Evolutionary conservation across 805 yeast genomes (phyloP).

Genomic region (Blastobotrys terrestris): DNA sequence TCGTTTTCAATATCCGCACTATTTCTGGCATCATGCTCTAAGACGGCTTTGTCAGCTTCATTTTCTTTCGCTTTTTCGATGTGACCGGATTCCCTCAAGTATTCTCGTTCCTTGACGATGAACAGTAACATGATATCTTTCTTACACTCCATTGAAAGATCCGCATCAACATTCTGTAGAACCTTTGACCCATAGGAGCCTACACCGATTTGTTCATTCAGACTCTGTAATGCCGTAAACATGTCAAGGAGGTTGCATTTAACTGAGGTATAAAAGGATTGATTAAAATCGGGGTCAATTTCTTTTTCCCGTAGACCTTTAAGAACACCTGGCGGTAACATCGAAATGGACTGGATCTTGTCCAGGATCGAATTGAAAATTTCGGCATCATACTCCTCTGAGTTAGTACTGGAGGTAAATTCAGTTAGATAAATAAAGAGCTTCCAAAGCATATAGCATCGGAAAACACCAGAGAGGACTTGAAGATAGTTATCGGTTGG

Average conservation of each 20-base stretch:
- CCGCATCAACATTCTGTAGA: conserved; percentile 17
- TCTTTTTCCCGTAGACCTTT: background rate
- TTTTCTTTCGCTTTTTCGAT: conserved; percentile 24
- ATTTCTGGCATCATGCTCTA: background rate
- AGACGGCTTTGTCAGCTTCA: conserved; percentile 10
- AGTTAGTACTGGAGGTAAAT: background rate
- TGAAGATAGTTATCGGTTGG: background rate
- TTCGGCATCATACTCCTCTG: background rate
- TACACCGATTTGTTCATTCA: conserved; percentile 24
- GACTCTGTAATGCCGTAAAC: conserved; percentile 20
- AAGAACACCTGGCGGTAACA: background rate
- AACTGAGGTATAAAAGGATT: conserved; percentile 3
- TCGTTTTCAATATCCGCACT: conserved; percentile 1
- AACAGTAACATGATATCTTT: conserved; percentile 37
- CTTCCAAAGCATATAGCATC: background rate
- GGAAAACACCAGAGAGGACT: background rate
- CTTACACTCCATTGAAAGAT: conserved; percentile 8
- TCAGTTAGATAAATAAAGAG: background rate
- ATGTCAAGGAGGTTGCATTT: conserved; percentile 18
- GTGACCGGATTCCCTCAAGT: conserved; percentile 9
- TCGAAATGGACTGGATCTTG: background rate
- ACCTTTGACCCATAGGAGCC: conserved; percentile 19
- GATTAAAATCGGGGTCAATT: background rate
- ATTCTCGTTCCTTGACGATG: conserved; percentile 43
- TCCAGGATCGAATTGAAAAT: background rate